Base-by-base conservation (phyloP, 805 yeast species). In the Ogataea zsoltii region DNA sequence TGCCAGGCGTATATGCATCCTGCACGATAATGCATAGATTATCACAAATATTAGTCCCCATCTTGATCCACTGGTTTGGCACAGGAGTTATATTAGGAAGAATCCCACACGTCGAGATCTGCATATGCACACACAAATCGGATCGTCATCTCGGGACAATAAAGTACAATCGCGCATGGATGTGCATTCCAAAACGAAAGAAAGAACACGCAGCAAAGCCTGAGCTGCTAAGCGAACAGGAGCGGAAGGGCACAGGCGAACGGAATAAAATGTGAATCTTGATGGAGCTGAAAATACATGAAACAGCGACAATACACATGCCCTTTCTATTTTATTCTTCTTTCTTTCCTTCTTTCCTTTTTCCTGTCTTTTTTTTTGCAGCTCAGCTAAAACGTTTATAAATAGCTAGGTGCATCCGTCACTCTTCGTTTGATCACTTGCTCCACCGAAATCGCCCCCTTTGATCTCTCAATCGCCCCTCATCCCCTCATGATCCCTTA, bases 311-410 rank as follows among this genome's bases (percentile, higher is more conserved):
- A 7, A 9, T 6, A 21, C 80, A 15, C 87, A 87, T 67, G 95
- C n/a, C 91, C 38, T 30, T 36, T 36, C 17, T 33, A 86, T 85
- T 55, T 85, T 74, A 33, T 91, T 92, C 44, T 84, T 80, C 65
- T 88, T 80, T 66, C 87, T 95, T 62, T 83, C 13, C 6, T 16
- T 11, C 17, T 17, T 19, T 85, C 38, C 86, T 85, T 55, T 85
- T 74, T 34, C 91, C 92, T 45, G 84, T 80, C 66, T 88, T 80
- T 66, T 87, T 95, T 62, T 83, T 87, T 42, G 83, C 85, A 10
- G 74, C 56, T 87, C 74, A 55, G 75, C 68, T 33, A 80, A 82
- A 34, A 81, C 90, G 84, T 56, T 91, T 76, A 66, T 81, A 87
- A 44, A 87, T 78, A 62, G 94, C 92, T 23, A 83, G 74, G 66